Conservation (phyloP, 768 basidiomycete genomes). For the Candolleomyces aberdarensis region DNA sequence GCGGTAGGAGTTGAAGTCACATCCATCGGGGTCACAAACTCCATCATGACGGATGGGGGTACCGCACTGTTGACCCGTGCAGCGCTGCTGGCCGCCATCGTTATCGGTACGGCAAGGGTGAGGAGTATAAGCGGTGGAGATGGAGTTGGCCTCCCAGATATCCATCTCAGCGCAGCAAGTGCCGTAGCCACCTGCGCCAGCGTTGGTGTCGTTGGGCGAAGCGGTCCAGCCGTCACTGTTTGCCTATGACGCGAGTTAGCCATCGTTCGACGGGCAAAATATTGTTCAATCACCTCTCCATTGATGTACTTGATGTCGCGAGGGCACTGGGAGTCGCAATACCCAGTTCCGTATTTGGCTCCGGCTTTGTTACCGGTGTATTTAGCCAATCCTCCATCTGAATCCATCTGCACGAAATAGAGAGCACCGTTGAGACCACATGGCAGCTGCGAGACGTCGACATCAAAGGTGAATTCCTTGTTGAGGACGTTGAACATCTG, state of each 20-base stretch:
- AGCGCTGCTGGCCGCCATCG: conserved; percentile 14
- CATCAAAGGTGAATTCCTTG: conserved; percentile 20
- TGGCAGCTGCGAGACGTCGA: conserved; percentile 18
- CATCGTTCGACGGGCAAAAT: not conserved
- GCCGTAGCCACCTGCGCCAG: conserved; percentile 16
- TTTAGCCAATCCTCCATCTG: conserved; percentile 17
- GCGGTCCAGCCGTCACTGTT: conserved; percentile 17
- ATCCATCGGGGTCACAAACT: conserved; percentile 19
- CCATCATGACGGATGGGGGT: conserved; percentile 12
- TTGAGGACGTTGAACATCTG: conserved; percentile 19
- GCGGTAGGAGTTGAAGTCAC: conserved; percentile 22
- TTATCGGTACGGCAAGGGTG: conserved; percentile 16
- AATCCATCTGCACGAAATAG: conserved; percentile 19
- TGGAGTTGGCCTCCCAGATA: conserved; percentile 23
- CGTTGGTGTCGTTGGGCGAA: conserved; percentile 15
- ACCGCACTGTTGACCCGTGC: conserved; percentile 14
- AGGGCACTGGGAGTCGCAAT: conserved; percentile 22
- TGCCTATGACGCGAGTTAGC: conserved; percentile 8
- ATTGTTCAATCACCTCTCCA: conserved; percentile 11
- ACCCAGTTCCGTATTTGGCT: conserved; percentile 21
- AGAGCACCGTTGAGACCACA: conserved; percentile 19
- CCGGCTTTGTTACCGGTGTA: conserved; percentile 18
- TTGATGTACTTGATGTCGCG: conserved; percentile 20
- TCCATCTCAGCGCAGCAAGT: conserved; percentile 23
- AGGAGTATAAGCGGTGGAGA: conserved; percentile 19